Percentiles rank a stretch among this genome's conserved stretches.
These are phyloP conservation scores for Candida adriatica DNA, from an alignment of 805 yeast genomes.

Conservation along the genomic window DNA sequence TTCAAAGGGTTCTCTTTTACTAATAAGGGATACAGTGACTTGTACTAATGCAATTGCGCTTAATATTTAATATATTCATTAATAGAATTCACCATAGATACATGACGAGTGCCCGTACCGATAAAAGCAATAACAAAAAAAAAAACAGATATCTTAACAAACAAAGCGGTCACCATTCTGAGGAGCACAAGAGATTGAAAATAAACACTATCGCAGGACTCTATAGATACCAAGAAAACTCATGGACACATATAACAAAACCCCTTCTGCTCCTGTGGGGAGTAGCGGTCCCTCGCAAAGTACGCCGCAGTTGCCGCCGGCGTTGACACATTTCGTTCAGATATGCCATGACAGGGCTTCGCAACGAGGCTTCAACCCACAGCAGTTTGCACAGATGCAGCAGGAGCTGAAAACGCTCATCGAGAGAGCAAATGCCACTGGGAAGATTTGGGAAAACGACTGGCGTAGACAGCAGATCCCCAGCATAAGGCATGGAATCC, in stretches of 20 bases:
- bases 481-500: conserved; percentile 8
- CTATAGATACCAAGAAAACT: too few relatives aligned
- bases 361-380: conserved; percentile 8
- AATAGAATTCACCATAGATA: conserved; percentile 1
- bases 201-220: too few relatives aligned
- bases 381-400: conserved; percentile 15
- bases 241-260: not conserved
- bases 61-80: not conserved
- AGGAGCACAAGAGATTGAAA: too few relatives aligned
- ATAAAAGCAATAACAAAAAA: not conserved
- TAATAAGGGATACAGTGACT: conserved; percentile 20
- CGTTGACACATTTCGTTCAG: conserved; percentile 18
- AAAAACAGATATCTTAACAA: too few relatives aligned
- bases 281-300: conserved; percentile 1
- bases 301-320: conserved; percentile 12
- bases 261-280: not conserved
- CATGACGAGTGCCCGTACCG: not conserved
- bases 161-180: too few relatives aligned
- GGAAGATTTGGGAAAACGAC: conserved; percentile 22
- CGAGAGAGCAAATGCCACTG: conserved; percentile 19
- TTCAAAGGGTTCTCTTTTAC: conserved; percentile 43
- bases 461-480: conserved; percentile 25
- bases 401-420: conserved; percentile 21
- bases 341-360: conserved; percentile 17
- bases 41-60: conserved; percentile 12